Percentiles rank a stretch among this genome's conserved stretches.
phyloP scores from a whole-genome alignment of 1,284 basidiomycete genomes.

The Boletus smithii region DNA sequence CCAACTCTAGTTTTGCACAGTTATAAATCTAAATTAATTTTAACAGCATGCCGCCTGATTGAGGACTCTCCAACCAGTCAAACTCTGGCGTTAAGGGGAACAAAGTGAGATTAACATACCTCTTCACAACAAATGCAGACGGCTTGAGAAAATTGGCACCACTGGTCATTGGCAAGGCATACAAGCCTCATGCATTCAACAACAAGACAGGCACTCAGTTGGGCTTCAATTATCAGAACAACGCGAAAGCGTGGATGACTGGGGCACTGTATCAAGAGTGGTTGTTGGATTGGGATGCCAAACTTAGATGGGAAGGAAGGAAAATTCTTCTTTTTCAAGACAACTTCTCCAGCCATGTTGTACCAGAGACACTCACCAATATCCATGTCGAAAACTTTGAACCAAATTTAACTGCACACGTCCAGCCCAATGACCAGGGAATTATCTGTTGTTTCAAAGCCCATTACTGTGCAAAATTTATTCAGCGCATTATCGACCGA shows the following conservation, averaged over 20 bases:
- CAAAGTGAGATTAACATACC: conserved; percentile 15
- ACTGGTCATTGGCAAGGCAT: conserved; percentile 27
- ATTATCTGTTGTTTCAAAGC: conserved; percentile 2
- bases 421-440: neutral
- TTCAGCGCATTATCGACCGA: neutral
- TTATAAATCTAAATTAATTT: neutral
- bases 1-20: neutral
- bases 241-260: conserved; percentile 32
- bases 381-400: neutral
- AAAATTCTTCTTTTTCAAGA: conserved; percentile 3
- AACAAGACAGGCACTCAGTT: conserved; percentile 12
- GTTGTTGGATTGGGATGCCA: neutral
- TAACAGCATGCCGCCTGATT: conserved; percentile 3
- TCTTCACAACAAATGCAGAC: conserved; percentile 23
- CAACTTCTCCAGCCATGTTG: neutral
- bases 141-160: conserved; percentile 20
- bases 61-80: conserved; percentile 1
- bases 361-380: neutral
- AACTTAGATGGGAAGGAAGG: neutral
- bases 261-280: conserved; percentile 18
- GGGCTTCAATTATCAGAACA: conserved; percentile 29
- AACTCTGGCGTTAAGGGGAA: neutral
- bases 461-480: neutral
- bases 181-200: conserved; percentile 21
- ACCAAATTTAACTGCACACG: conserved; percentile 1